Percentiles rank a stretch among this genome's conserved stretches.
Conservation (phyloP, 2,329 filamentous ascomycete genomes). For the Curvularia sp. region DNA sequence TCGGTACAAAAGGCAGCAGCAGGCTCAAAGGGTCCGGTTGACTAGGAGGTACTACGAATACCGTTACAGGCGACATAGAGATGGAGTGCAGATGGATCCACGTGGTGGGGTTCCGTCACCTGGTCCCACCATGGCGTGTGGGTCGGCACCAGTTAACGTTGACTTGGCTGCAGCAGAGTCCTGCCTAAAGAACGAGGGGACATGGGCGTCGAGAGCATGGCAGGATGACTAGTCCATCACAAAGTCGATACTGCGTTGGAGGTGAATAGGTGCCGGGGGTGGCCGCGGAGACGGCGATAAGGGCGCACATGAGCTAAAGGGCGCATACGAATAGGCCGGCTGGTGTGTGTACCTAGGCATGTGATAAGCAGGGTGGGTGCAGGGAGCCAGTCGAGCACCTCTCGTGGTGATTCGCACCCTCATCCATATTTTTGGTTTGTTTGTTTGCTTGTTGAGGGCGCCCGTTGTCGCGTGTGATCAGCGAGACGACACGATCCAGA, state of each 20-base stretch:
- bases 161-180: not conserved
- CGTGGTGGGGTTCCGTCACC: conserved; percentile 10
- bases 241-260: not conserved
- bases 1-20: not conserved
- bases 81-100: conserved; percentile 4
- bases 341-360: not conserved
- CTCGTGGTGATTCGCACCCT: no score
- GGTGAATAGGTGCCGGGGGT: not conserved
- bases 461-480: not conserved
- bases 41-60: conserved; percentile 1
- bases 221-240: not conserved
- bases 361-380: not conserved
- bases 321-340: conserved; percentile 1
- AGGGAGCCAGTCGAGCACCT: not conserved
- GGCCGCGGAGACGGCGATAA: not conserved
- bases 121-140: conserved; percentile 9
- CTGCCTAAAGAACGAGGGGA: no score
- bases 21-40: not conserved
- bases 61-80: conserved; percentile 10
- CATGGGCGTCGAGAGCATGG: not conserved
- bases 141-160: not conserved
- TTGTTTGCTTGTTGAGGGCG: no score
- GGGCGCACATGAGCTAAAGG: not conserved
- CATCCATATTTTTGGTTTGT: not conserved
- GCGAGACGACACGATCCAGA: not conserved